These are phyloP conservation scores for Colletotrichum sublineola DNA, from an alignment of 2,329 filamentous ascomycete genomes.

Conservation along the genomic window DNA sequence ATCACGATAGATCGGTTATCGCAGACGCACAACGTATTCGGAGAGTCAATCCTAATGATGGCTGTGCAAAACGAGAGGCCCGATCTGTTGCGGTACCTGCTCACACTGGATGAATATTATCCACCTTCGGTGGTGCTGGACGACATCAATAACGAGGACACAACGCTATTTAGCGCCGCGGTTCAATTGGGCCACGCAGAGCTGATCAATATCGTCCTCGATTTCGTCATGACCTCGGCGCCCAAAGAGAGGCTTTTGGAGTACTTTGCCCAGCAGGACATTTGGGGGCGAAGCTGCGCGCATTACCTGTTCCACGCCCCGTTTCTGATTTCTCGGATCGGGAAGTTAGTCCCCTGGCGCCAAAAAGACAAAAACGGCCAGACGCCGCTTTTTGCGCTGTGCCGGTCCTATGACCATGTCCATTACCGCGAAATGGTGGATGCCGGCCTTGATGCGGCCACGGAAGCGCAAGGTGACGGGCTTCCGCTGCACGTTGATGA, in stretches of 20 bases:
- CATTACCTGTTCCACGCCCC: constrained; percentile 97
- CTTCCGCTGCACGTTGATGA: constrained; percentile 90
- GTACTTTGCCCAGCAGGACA: constrained; percentile 84
- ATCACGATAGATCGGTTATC: constrained; percentile 84
- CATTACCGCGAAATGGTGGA: constrained; percentile 91
- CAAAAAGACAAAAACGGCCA: constrained; percentile 96
- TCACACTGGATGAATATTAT: constrained; percentile 83
- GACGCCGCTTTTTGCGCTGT: constrained; percentile 96
- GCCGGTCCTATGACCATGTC: constrained; percentile 93
- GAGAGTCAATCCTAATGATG: constrained; percentile 92
- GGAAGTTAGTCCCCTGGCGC: constrained; percentile 85
- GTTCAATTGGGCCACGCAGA: constrained; percentile 85
- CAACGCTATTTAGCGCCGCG: constrained; percentile 89
- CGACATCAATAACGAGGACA: constrained; percentile 90
- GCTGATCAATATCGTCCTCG: constrained; percentile 80
- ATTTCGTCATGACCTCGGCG: constrained; percentile 73
- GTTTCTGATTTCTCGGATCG: constrained; percentile 81
- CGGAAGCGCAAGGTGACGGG: constrained; percentile 79
- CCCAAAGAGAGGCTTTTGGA: constrained; percentile 68
- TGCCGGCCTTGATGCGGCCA: constrained; percentile 81
- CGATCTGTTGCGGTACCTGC: constrained; percentile 81
- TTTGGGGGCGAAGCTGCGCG: constrained; percentile 88
- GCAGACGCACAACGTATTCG: constrained; percentile 76
- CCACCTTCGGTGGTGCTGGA: constrained; percentile 78
- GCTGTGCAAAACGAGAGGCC: constrained; percentile 80